These are phyloP conservation scores for Pleurotus platypus DNA, from an alignment of 768 basidiomycete genomes.

Conservation along the genomic window DNA sequence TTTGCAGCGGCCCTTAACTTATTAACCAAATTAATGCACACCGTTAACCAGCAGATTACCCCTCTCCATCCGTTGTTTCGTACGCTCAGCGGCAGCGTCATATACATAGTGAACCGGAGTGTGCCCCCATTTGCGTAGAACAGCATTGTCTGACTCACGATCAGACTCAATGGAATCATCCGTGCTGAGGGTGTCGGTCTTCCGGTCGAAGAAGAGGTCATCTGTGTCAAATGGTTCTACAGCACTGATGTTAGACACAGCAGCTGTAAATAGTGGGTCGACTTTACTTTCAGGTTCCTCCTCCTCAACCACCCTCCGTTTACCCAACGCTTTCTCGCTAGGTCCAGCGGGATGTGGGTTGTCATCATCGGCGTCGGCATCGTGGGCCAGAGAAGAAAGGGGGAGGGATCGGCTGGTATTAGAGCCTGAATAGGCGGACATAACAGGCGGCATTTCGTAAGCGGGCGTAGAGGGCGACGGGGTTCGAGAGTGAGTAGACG, in stretches of 20 bases:
- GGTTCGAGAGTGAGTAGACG: constrained; percentile 50
- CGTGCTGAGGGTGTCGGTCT: constrained; percentile 28
- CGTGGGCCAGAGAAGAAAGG: constrained; percentile 11
- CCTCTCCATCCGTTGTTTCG: constrained; percentile 53
- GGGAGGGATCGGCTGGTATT: constrained; percentile 15
- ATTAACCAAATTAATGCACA: constrained; percentile 32
- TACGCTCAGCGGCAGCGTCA: constrained; percentile 86
- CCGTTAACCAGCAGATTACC: constrained; percentile 39
- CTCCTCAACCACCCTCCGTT: constrained; percentile 59
- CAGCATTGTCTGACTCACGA: constrained; percentile 51
- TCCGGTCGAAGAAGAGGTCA: constrained; percentile 46
- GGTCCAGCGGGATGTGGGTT: constrained; percentile 48
- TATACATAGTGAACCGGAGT: constrained; percentile 76
- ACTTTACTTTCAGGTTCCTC: constrained; percentile 47
- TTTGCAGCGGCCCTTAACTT: too few species aligned
- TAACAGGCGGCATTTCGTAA: constrained; percentile 11
- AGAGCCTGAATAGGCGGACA: background rate
- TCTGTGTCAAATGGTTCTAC: constrained; percentile 52
- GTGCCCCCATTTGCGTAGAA: constrained; percentile 34
- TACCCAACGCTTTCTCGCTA: constrained; percentile 87
- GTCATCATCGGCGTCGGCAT: constrained; percentile 28
- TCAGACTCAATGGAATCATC: constrained; percentile 21
- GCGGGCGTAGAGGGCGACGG: constrained; percentile 60
- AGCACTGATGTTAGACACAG: constrained; percentile 1
- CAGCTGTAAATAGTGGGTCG: background rate